phyloP scores from a whole-genome alignment of 2,329 filamentous ascomycete species.

The Penicillium sclerotiorum region DNA sequence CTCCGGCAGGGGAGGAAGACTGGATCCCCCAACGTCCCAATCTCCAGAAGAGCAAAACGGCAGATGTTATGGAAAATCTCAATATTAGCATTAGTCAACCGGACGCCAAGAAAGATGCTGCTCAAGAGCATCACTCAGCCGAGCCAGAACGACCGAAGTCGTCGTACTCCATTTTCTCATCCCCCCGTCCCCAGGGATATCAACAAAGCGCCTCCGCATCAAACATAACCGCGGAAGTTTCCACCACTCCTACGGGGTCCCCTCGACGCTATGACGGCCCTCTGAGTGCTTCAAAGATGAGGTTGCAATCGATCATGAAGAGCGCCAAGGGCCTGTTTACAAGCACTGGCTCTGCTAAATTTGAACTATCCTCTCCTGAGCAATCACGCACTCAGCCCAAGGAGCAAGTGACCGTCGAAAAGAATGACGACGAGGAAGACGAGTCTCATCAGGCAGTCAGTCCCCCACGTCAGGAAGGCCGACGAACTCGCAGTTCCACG shows the following conservation, averaged over 20 bases:
- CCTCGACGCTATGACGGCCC: constrained; percentile 71
- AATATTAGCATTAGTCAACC: constrained; percentile 31
- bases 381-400: constrained; percentile 33
- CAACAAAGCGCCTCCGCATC: constrained; percentile 66
- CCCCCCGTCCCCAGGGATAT: constrained; percentile 51
- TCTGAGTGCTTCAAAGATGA: constrained; percentile 88
- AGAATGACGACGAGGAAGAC: constrained; percentile 17
- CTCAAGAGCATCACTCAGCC: constrained; percentile 14
- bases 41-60: constrained; percentile 63
- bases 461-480: constrained; percentile 40
- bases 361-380: constrained; percentile 55
- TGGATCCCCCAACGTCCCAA: constrained; percentile 59
- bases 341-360: constrained; percentile 66
- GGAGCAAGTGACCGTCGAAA: constrained; percentile 29
- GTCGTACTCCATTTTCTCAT: constrained; percentile 62
- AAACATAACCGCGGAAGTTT: constrained; percentile 53
- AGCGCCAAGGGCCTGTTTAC: constrained; percentile 84
- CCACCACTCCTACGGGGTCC: constrained; percentile 62
- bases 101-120: constrained; percentile 12
- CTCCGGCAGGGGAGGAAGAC: constrained; percentile 52
- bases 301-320: constrained; percentile 86
- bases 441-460: constrained; percentile 28
- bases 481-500: constrained; percentile 61
- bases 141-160: constrained; percentile 62
- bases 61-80: constrained; percentile 62